Evolutionary conservation across 306 rosid genomes (phyloP), one percentile per base, ranked within the genome.

Genomic region (Senna tora): DNA sequence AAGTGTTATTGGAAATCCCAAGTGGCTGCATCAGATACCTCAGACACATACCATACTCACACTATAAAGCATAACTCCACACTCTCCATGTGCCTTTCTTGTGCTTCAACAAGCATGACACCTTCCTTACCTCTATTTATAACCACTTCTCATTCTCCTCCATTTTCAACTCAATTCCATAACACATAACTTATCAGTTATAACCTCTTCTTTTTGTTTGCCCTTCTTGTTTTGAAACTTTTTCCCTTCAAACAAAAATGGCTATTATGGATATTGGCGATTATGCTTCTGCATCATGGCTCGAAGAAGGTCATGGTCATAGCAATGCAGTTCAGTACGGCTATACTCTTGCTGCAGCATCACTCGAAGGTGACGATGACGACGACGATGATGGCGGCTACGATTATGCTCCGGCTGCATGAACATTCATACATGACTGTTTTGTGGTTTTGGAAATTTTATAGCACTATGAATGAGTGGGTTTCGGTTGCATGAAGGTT

Each of bases 351-450:
- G 81, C 70, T 0, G 81, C 78, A n/a, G 83, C 80, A 54, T 70
- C 34, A 36, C 42, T 14, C 10, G 66, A 77, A 53, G 72, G 72
- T 25, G 83, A 77, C 16, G 90, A 81, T 1, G 53, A 47, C n/a
- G 53, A 47, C n/a, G 83, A 84, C 1, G 77, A 76, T 2, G 76
- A 36, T 2, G 71, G 45, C 1, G 71, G 7, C 30, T 74, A 61
- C 30, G 91, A 82, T 49, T 87, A 73, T 58, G 88, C 88, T 33
- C 79, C 73, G 2, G 73, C 73, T 2, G 67, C 73, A 9, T 75
- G 28, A 65, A 16, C 8, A 45, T 45, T 2, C 13, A 8, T 10
- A 7, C 46, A 45, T 14, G 1, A 13, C 6, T 47, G 0, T 3
- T n/a, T n/a, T n/a, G 0, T 15, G 20, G 20, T 47, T 47, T 47